Evolutionary conservation across 1,139 yeast species (phyloP), one percentile per base, ranked within the genome.

Genomic region (Nakaseomyces bracarensis): DNA sequence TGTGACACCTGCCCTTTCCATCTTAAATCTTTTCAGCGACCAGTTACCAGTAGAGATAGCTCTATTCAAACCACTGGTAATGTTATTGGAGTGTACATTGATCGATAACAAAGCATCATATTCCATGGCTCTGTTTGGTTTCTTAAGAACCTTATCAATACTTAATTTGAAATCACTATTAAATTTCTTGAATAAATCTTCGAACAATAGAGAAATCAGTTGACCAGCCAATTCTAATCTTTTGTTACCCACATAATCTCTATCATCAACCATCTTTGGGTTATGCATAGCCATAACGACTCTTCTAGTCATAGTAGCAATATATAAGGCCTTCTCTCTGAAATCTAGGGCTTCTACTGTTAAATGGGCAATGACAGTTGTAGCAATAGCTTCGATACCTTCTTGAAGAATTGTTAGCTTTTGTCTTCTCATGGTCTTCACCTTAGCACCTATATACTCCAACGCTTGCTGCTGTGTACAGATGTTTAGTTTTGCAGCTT

Each of bases 1-100:
- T 3, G 99, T 93, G 40, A 91, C 98, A 67, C 99, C 99, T 0
- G 99, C 98, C 50, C 98, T 78, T 68, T 93, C 98, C 99, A 91
- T 91, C 80, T 89, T 91, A 72, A 91, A 91, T 69, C 99, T 86
- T 66, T 91, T 91, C 61, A 91, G 73, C 1, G 96, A 86, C 99
- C 99, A 91, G 62, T 91, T 91, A 53, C 99, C 99, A 0, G 99
- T 91, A 5, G 97, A 89, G 43, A 91, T 91, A 31, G 99, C 96
- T 54, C 98, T 75, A 63, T 89, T 89, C 65, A 91, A 70, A 27
- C 99, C 99, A 63, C 82, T 82, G 13, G 98, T 87, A 51, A 91
- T 89, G 59, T 86, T 87, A 57, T 85, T 83, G 9, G 95, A 83
- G 60, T 89, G 96, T 43, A 87, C 86, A 49, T 85, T 82, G 54